Conservation (phyloP, 23 red algal species). For the Pyropia yezoensis region DNA sequence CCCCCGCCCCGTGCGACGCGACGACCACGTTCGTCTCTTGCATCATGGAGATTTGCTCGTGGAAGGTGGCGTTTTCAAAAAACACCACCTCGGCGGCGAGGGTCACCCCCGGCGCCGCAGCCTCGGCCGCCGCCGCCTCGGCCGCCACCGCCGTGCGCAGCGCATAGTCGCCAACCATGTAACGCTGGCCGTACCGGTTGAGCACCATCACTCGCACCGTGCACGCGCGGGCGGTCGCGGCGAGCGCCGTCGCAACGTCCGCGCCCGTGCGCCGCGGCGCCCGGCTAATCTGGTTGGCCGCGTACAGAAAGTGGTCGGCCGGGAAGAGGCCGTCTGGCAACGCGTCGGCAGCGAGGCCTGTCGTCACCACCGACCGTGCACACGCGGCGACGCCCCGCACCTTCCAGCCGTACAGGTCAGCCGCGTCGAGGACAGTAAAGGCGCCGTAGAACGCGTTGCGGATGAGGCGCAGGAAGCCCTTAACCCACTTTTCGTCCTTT, state of each 20-base stretch:
- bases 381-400: slow-evolving; percentile 46
- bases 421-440: slow-evolving; percentile 30
- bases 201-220: slow-evolving; percentile 33
- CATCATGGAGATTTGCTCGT: slow-evolving; percentile 59
- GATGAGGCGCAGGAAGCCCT: slow-evolving; percentile 46
- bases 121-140: slow-evolving; percentile 12
- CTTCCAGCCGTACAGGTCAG: slow-evolving; percentile 50
- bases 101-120: neutral
- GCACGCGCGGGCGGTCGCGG: slow-evolving; percentile 7
- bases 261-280: neutral
- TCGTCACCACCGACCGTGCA: slow-evolving; percentile 44
- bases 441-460: slow-evolving; percentile 25
- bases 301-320: slow-evolving; percentile 13
- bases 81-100: slow-evolving; percentile 56
- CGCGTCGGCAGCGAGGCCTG: slow-evolving; percentile 11
- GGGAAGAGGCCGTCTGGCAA: slow-evolving; percentile 11
- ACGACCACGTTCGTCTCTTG: slow-evolving; percentile 50
- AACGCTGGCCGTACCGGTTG: slow-evolving; percentile 41
- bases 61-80: slow-evolving; percentile 71
- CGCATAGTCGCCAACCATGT: slow-evolving; percentile 32
- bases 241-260: neutral
- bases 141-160: slow-evolving; percentile 20
- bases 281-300: slow-evolving; percentile 10
- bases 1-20: slow-evolving; percentile 36
- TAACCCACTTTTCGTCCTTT: slow-evolving; percentile 49